Evolutionary conservation across 129 eudicot species (phyloP).

Genomic region (Silybum marianum): DNA sequence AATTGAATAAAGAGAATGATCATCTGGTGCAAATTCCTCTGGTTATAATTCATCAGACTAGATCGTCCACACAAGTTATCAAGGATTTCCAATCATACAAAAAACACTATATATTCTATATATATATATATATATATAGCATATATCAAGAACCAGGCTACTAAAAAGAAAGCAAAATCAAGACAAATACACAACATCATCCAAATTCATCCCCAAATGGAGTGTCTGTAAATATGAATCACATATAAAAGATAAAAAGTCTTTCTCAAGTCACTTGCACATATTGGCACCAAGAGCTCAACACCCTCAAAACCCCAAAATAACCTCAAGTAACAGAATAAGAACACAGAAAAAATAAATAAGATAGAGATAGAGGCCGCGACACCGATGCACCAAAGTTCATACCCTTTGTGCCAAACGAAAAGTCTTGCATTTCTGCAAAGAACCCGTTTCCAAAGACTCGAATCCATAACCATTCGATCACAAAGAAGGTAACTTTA

Average conservation of each 20-base stretch:
- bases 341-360: background rate
- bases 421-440: too few relatives aligned
- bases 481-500: conserved; percentile 22
- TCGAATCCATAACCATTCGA: conserved; percentile 11
- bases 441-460: conserved; percentile 10
- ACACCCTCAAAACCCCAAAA: conserved; percentile 27
- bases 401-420: background rate
- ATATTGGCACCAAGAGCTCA: conserved; percentile 26
- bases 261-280: conserved; percentile 22
- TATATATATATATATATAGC: too few relatives aligned
- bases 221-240: conserved; percentile 13
- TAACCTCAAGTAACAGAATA: conserved; percentile 24
- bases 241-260: conserved; percentile 22
- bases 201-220: conserved; percentile 3
- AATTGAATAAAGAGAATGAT: too few relatives aligned
- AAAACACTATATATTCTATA: background rate
- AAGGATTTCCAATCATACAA: background rate
- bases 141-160: background rate
- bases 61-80: background rate
- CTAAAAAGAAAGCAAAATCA: background rate
- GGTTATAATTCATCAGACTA: too few relatives aligned
- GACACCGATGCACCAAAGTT: conserved; percentile 22
- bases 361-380: conserved; percentile 1
- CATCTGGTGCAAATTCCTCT: too few relatives aligned
- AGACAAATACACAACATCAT: background rate